Base-by-base conservation (phyloP, 768 basidiomycete species). In the Agrocybe pediades region DNA sequence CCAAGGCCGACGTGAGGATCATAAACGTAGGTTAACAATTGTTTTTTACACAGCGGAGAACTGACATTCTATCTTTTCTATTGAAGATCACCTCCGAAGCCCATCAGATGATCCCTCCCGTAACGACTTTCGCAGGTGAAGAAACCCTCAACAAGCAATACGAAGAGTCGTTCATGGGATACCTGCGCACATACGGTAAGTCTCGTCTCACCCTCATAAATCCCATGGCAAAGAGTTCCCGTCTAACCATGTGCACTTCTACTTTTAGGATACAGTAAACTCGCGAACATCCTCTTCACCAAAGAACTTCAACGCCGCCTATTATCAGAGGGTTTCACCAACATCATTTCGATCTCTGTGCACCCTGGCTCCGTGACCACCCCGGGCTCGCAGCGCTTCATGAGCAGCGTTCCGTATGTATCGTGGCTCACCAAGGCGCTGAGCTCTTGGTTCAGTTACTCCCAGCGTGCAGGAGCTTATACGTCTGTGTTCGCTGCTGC, bases 241-340 rank as follows among this genome's bases (percentile, higher is more conserved):
- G 9, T n/a, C n/a, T n/a, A 27, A 42, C 33, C 9, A 51, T 2
- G 41, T 17, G 27, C 40, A 51, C 36, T 23, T 9, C 19, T 30
- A 15, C 15, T 11, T 26, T 15, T 16, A 51, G 50, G 50, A 5
- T 42, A 51, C 20, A 43, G 41, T 21, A 51, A 51, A 42, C 50
- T 51, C 25, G 50, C 50, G 3, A 51, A 51, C 19, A 51, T 51
- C 25, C 50, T 51, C 11, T 30, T 43, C 16, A 42, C 25, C 17
- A 51, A 51, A 44, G 50, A 51, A 23, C 50, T 51, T n/a, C 50
- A 51, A 17, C 15, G 17, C 8, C 26, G 50, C 16, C 25, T 51
- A 9, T 27, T 43, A n/a, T 26, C 50, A 17, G 50, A 51, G n/a
- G 33, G 43, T 23, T n/a, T n/a, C n/a, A 25, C 33, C n/a, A 19